Evolutionary conservation across 768 basidiomycete genomes (phyloP), one percentile per base, ranked within the genome.

Genomic region (Xerocomellus chrysenteron): DNA sequence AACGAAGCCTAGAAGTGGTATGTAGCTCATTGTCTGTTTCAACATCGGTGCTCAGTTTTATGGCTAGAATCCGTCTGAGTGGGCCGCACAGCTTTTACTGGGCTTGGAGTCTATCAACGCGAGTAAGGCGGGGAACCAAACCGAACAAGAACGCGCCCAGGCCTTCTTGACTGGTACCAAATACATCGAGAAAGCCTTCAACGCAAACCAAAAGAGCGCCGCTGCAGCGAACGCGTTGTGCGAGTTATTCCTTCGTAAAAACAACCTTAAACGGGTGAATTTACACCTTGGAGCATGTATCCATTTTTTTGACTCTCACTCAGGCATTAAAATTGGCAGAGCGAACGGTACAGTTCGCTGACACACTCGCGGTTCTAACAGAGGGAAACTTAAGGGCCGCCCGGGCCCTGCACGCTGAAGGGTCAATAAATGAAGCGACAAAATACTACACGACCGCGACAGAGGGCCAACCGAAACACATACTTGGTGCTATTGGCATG

Each of bases 311-410:
- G 47, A 50, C 50, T 24, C 21, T 28, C 32, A 5, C 5, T 41
- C 47, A 94, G 86, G 92, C 94, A 0, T 71, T 96, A 43, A 99
- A 98, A 76, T 77, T 98, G 19, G 94, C 94, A 24, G 97, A 98
- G 65, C 83, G 94, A 50, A 89, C 94, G 0, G 86, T 98, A 40
- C 94, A 98, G 68, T 97, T 91, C 65, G 90, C 95, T 0, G 96
- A 98, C 64, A 93, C 90, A 0, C 77, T 92, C 33, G 80, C 90
- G 0, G 76, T 96, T 16, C 79, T 95, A 30, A 88, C 91, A 1
- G 95, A 97, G 64, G 89, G 94, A 3, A 90, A 94, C 65, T 74
- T 95, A 16, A 81, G 89, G 33, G 86, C 94, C 14, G 96, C 87
- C 2, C 84, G 93, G 17, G 86, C 90, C 3, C 80, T 85, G 14